Percentiles rank a stretch among this genome's conserved stretches.
These are phyloP conservation scores for Nicotiana otophora DNA, from an alignment of 257 asterid species.

Conservation along the genomic window DNA sequence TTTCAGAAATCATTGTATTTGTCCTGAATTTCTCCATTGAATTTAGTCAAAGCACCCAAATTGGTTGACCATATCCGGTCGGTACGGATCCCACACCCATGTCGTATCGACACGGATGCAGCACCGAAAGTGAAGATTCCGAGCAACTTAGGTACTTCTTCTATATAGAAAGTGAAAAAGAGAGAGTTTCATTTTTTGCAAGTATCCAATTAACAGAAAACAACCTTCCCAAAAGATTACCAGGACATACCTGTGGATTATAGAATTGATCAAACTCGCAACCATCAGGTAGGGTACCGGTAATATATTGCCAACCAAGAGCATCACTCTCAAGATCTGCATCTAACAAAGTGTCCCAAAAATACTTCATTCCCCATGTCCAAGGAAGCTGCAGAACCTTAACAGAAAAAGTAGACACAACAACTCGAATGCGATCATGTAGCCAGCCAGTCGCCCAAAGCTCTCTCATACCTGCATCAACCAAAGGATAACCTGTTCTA, in stretches of 20 bases:
- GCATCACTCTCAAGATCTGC: conserved; percentile 97
- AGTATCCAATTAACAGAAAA: not conserved
- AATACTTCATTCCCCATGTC: conserved; percentile 98
- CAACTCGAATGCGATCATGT: conserved; percentile 85
- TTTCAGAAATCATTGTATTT: too few species aligned
- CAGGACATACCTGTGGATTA: conserved; percentile 65
- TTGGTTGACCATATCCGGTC: too few species aligned
- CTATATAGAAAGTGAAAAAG: not conserved
- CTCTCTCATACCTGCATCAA: conserved; percentile 97
- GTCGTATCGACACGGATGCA: too few species aligned
- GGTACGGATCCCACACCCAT: too few species aligned
- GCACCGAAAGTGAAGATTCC: too few species aligned
- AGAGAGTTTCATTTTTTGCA: not conserved
- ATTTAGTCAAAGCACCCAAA: too few species aligned
- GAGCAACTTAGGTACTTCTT: not conserved
- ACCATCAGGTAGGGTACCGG: conserved; percentile 79
- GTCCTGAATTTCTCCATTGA: too few species aligned
- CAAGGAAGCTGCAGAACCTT: conserved; percentile 91
- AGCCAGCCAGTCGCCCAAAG: conserved; percentile 98
- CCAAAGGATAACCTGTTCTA: conserved; percentile 87
- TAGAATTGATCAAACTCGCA: conserved; percentile 78
- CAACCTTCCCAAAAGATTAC: not conserved
- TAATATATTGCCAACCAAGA: conserved; percentile 91
- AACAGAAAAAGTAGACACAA: conserved; percentile 87
- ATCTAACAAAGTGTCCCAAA: conserved; percentile 89